Conservation (phyloP, 257 asterid species). For the Scutellaria minor region DNA sequence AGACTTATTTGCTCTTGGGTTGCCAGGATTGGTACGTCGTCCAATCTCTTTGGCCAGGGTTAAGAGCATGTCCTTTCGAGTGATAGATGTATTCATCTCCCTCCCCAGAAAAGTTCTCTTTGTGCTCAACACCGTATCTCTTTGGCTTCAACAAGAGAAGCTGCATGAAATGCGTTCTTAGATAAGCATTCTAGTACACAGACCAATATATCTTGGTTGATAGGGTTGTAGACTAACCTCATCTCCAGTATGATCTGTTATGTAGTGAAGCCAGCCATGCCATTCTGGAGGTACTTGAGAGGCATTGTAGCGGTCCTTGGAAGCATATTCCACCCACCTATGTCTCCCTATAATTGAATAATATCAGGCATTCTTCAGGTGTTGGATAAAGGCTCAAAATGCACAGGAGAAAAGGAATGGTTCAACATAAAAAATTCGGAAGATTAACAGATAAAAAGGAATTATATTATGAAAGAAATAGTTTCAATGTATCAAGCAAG, state of each 20-base stretch:
- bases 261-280: constrained; percentile 98
- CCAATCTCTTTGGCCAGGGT: constrained; percentile 99
- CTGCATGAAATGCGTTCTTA: constrained; percentile 46
- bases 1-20: constrained; percentile 62
- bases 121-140: constrained; percentile 93
- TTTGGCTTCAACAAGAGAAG: constrained; percentile 87
- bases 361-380: constrained; percentile 14
- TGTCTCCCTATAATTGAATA: constrained; percentile 70
- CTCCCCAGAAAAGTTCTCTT: constrained; percentile 92
- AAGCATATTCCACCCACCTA: constrained; percentile 99
- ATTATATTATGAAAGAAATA: neutral
- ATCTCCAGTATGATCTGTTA: constrained; percentile 96
- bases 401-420: constrained; percentile 12
- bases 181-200: constrained; percentile 35
- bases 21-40: constrained; percentile 91
- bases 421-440: neutral
- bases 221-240: constrained; percentile 56
- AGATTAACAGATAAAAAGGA: neutral
- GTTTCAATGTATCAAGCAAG: neutral
- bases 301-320: constrained; percentile 92
- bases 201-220: neutral
- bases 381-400: constrained; percentile 15
- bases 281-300: constrained; percentile 98
- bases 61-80: constrained; percentile 91
- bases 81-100: constrained; percentile 96